These are phyloP conservation scores for Karstenula rhodostoma DNA, from an alignment of 2,329 filamentous ascomycete species.

Conservation along the genomic window DNA sequence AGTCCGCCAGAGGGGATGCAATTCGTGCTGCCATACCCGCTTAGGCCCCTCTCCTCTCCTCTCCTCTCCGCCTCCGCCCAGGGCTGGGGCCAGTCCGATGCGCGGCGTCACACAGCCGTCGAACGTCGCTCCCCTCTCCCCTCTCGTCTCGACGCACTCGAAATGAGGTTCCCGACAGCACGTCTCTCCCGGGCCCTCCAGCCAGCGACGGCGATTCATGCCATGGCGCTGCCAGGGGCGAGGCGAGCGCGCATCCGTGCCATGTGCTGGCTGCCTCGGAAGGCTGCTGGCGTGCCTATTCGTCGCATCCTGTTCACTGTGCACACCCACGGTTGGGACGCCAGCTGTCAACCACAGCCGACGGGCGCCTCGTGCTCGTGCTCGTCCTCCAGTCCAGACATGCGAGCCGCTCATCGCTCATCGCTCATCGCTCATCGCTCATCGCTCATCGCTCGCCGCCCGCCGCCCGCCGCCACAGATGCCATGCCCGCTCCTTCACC, in stretches of 20 bases:
- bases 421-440: neutral
- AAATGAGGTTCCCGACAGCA: slow-evolving; percentile 17
- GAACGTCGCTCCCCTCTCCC: neutral
- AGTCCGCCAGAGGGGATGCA: slow-evolving; percentile 34
- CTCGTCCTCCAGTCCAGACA: slow-evolving; percentile 12
- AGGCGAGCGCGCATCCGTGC: neutral
- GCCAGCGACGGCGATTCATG: too few species aligned
- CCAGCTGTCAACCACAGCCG: slow-evolving; percentile 39
- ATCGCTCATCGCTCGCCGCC: neutral
- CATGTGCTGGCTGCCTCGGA: too few species aligned
- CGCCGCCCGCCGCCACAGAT: slow-evolving; percentile 3
- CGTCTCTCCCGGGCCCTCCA: slow-evolving; percentile 20
- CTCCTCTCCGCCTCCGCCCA: too few species aligned
- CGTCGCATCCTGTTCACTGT: neutral
- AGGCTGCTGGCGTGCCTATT: too few species aligned
- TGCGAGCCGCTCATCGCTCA: slow-evolving; percentile 14
- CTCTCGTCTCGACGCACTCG: slow-evolving; percentile 7
- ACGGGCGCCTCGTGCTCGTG: slow-evolving; percentile 38
- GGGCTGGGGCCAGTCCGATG: neutral
- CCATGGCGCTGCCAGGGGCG: neutral
- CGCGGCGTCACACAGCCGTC: slow-evolving; percentile 17
- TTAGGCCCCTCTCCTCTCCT: neutral
- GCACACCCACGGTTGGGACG: slow-evolving; percentile 24
- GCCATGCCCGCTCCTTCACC: too few species aligned
- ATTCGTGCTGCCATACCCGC: neutral